Evolutionary conservation across 192 early-diverging fungal species (phyloP).

Genomic region (Coemansia pectinata): DNA sequence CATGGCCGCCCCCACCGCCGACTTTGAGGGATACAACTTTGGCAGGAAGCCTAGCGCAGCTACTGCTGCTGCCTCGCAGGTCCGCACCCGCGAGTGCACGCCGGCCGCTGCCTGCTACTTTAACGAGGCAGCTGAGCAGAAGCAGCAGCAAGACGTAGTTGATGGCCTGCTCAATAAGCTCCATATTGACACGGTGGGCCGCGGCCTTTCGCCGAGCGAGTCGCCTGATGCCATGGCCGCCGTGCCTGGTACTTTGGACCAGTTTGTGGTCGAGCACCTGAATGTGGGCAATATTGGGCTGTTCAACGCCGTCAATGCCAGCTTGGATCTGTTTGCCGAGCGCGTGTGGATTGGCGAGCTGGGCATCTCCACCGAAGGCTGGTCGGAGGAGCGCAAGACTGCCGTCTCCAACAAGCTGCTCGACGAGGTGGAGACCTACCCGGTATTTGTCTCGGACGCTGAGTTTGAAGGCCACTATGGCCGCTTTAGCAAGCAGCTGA

Average conservation of each 20-base stretch:
- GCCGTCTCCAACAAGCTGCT: conserved; percentile 64
- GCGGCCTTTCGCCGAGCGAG: background rate
- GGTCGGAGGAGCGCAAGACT: conserved; percentile 61
- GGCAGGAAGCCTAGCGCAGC: background rate
- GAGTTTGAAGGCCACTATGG: conserved; percentile 92
- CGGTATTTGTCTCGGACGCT: conserved; percentile 78
- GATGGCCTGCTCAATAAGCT: conserved; percentile 11
- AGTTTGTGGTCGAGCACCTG: conserved; percentile 72
- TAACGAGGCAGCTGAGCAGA: conserved; percentile 1
- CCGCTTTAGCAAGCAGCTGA: conserved; percentile 94
- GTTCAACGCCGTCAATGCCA: conserved; percentile 84
- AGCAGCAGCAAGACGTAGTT: conserved; percentile 4
- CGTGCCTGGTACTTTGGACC: conserved; percentile 43
- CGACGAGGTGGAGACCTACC: conserved; percentile 65
- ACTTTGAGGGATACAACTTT: background rate
- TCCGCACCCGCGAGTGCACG: conserved; percentile 4
- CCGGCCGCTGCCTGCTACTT: background rate
- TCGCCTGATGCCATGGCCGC: conserved; percentile 10
- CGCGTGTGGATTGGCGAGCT: conserved; percentile 78
- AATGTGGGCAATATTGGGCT: conserved; percentile 92
- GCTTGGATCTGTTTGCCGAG: conserved; percentile 57
- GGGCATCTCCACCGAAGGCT: conserved; percentile 71
- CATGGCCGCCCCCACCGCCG: background rate
- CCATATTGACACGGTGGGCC: conserved; percentile 12
- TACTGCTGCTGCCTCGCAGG: conserved; percentile 1